phyloP scores from a whole-genome alignment of 2,329 filamentous ascomycete genomes.

The Cercospora citrullina region DNA sequence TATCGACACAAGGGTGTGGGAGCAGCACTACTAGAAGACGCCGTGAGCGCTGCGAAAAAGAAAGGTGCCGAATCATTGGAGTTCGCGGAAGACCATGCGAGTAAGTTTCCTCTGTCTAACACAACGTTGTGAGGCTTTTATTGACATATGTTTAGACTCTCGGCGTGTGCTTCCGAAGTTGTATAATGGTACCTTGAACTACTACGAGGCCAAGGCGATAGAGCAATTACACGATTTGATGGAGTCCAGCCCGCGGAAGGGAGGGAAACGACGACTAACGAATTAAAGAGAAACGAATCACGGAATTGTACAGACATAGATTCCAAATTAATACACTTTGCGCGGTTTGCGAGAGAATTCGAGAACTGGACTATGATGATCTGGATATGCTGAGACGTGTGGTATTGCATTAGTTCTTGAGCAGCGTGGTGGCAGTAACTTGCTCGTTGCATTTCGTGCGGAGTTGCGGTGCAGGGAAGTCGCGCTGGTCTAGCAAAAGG shows the following conservation, averaged over 20 bases:
- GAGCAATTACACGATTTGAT: constrained; percentile 42
- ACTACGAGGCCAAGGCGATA: constrained; percentile 58
- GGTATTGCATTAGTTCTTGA: background rate
- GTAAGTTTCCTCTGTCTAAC: constrained; percentile 49
- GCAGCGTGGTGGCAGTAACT: background rate
- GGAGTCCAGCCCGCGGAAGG: constrained; percentile 30
- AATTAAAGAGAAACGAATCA: constrained; percentile 12
- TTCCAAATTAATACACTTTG: constrained; percentile 8
- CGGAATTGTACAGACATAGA: constrained; percentile 9
- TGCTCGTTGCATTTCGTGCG: background rate
- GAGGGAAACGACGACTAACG: constrained; percentile 15
- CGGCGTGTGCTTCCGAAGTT: constrained; percentile 60
- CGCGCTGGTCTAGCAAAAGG: background rate
- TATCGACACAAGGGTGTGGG: constrained; percentile 74
- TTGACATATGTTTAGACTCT: constrained; percentile 40
- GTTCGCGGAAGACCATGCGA: constrained; percentile 77
- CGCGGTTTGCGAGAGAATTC: background rate
- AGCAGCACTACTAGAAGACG: constrained; percentile 69
- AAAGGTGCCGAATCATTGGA: constrained; percentile 68
- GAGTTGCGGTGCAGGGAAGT: background rate
- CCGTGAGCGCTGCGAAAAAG: constrained; percentile 66
- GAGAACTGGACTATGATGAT: background rate
- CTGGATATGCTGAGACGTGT: background rate
- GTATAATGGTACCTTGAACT: constrained; percentile 63
- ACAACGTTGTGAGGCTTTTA: background rate